phyloP scores from a whole-genome alignment of 306 rosid species.

The Cicer bijugum region DNA sequence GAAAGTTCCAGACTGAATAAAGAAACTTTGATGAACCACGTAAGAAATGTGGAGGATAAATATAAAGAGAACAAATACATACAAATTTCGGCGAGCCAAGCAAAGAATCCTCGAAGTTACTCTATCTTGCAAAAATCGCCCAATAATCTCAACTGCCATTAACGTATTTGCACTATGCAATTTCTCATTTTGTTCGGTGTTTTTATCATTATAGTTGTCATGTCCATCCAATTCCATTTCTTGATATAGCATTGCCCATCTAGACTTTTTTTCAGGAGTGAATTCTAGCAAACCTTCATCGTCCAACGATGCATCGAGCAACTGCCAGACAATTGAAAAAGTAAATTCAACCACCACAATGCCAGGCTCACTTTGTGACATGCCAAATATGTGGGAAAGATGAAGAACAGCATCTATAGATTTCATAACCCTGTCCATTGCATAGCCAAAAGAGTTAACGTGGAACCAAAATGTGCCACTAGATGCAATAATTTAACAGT shows the following conservation, averaged over 20 bases:
- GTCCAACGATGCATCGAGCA: constrained; percentile 86
- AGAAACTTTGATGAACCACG: constrained; percentile 18
- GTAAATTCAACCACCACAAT: constrained; percentile 81
- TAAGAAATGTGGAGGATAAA: constrained; percentile 27
- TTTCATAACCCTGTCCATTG: constrained; percentile 76
- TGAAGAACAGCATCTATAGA: constrained; percentile 71
- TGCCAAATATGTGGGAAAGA: constrained; percentile 73
- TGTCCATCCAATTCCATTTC: constrained; percentile 79
- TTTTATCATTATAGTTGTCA: constrained; percentile 56
- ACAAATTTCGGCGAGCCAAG: constrained; percentile 82
- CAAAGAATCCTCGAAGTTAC: constrained; percentile 69
- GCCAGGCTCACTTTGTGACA: constrained; percentile 76
- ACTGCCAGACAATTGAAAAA: constrained; percentile 81
- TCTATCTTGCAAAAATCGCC: constrained; percentile 73
- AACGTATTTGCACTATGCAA: constrained; percentile 66
- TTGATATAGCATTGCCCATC: constrained; percentile 66
- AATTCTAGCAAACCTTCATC: constrained; percentile 86
- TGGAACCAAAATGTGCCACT: constrained; percentile 19
- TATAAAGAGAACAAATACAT: constrained; percentile 43
- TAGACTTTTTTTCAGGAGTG: constrained; percentile 65
- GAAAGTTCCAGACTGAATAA: constrained; percentile 29
- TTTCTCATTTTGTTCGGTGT: constrained; percentile 60
- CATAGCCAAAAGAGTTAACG: constrained; percentile 48
- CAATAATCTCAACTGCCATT: constrained; percentile 77
- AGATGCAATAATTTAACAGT: constrained; percentile 20